phyloP scores from a whole-genome alignment of 140 eudicot species.

The Stevia rebaudiana region DNA sequence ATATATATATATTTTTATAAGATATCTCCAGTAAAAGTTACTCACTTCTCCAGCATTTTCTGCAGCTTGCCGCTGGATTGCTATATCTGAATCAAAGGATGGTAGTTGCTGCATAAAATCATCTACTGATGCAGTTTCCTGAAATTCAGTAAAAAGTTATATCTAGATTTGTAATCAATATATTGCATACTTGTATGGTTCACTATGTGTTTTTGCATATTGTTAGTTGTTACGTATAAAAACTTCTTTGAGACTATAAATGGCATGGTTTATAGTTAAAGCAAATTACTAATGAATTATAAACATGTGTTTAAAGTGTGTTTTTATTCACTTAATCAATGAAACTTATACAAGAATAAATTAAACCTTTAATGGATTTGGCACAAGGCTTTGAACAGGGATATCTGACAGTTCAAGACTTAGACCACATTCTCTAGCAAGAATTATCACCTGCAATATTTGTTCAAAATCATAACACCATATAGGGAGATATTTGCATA shows the following conservation, averaged over 20 bases:
- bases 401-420: constrained; percentile 88
- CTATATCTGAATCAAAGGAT: constrained; percentile 62
- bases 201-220: constrained; percentile 2
- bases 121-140: constrained; percentile 73
- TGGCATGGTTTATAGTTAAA: too few relatives aligned
- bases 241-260: not conserved
- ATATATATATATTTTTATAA: too few relatives aligned
- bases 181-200: not conserved
- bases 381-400: constrained; percentile 86
- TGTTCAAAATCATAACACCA: not conserved
- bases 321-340: too few relatives aligned
- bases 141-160: constrained; percentile 17
- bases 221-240: too few relatives aligned
- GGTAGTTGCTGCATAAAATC: constrained; percentile 84
- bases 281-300: too few relatives aligned
- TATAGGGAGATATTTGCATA: too few relatives aligned
- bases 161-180: not conserved
- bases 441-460: constrained; percentile 84
- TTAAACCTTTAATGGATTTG: constrained; percentile 82
- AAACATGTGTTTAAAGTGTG: too few relatives aligned
- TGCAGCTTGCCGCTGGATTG: constrained; percentile 58
- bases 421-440: constrained; percentile 93
- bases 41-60: constrained; percentile 86
- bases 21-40: constrained; percentile 22
- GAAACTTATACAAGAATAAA: too few relatives aligned